Evolutionary conservation across 2,329 filamentous ascomycete genomes (phyloP).

Genomic region (Aspergillus sclerotialis): DNA sequence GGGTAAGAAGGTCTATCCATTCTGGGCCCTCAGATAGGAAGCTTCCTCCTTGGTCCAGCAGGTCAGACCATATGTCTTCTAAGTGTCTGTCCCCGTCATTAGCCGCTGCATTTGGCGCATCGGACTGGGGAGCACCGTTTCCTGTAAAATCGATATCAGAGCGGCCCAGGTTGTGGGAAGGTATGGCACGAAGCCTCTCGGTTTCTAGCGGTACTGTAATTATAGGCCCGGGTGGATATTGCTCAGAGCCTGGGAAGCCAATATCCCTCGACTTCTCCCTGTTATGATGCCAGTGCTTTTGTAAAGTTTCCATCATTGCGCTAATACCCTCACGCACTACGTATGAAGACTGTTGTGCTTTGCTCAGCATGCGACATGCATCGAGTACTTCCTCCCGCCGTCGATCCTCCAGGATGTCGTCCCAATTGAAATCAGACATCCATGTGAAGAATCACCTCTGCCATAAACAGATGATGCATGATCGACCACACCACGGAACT

Average conservation of each 20-base stretch:
- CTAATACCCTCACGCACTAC: constrained; percentile 27
- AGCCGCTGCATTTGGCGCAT: background rate
- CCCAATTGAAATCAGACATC: constrained; percentile 36
- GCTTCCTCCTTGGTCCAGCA: constrained; percentile 20
- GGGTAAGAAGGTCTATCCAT: constrained; percentile 24
- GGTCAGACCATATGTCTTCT: constrained; percentile 26
- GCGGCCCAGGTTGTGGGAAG: too few relatives aligned
- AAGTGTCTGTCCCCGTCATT: constrained; percentile 9
- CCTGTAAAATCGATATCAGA: background rate
- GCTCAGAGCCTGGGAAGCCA: too few relatives aligned
- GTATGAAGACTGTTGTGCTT: constrained; percentile 25
- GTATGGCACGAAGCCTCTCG: too few relatives aligned
- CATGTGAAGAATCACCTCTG: constrained; percentile 32
- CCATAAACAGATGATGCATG: constrained; percentile 36
- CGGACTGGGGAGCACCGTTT: background rate
- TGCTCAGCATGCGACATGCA: constrained; percentile 32
- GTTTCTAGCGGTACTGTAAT: background rate
- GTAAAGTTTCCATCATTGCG: constrained; percentile 31
- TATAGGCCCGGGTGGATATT: background rate
- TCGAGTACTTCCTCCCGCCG: constrained; percentile 30
- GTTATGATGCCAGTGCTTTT: constrained; percentile 22
- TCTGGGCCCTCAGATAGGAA: constrained; percentile 17
- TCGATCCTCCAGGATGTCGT: constrained; percentile 28
- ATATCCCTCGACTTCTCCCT: constrained; percentile 4
- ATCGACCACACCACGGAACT: constrained; percentile 25